phyloP scores from a whole-genome alignment of 1,284 basidiomycete species.

The Dichomitus squalens region DNA sequence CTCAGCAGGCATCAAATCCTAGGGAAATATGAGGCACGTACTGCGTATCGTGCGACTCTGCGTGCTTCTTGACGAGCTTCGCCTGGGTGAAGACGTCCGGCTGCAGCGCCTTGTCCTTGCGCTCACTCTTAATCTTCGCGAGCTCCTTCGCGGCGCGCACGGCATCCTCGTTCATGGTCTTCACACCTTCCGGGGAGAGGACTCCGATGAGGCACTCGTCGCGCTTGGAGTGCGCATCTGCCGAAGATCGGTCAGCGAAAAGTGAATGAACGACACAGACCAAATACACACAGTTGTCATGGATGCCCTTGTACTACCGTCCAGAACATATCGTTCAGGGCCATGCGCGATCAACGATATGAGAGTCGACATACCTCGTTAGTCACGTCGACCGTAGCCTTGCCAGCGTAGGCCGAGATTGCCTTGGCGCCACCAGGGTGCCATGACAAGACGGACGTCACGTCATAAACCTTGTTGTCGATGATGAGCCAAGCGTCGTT shows the following conservation, averaged over 20 bases:
- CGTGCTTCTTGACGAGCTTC: slow-evolving; percentile 21
- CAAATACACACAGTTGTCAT: slow-evolving; percentile 25
- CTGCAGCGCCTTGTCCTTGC: slow-evolving; percentile 23
- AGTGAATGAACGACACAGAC: no score
- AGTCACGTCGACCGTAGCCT: slow-evolving; percentile 26
- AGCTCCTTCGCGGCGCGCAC: slow-evolving; percentile 23
- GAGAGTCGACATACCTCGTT: slow-evolving; percentile 19
- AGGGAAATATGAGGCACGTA: not conserved
- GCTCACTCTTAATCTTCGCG: slow-evolving; percentile 20
- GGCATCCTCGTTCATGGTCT: slow-evolving; percentile 20
- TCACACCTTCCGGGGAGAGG: not conserved
- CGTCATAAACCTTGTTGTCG: slow-evolving; percentile 30
- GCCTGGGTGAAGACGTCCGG: slow-evolving; percentile 24
- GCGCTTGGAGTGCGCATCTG: slow-evolving; percentile 19
- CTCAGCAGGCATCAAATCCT: not conserved
- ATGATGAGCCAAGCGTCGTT: slow-evolving; percentile 30
- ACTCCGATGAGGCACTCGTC: not conserved
- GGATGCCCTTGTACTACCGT: slow-evolving; percentile 29
- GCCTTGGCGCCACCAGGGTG: slow-evolving; percentile 24
- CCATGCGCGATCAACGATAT: not conserved
- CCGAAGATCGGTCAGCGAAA: not conserved
- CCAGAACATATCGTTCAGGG: not conserved
- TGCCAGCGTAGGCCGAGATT: slow-evolving; percentile 25
- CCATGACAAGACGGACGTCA: not conserved
- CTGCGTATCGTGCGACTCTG: not conserved